Evolutionary conservation across 2,329 filamentous ascomycete genomes (phyloP), one percentile per base, ranked within the genome.

Genomic region (Apiospora sp.): DNA sequence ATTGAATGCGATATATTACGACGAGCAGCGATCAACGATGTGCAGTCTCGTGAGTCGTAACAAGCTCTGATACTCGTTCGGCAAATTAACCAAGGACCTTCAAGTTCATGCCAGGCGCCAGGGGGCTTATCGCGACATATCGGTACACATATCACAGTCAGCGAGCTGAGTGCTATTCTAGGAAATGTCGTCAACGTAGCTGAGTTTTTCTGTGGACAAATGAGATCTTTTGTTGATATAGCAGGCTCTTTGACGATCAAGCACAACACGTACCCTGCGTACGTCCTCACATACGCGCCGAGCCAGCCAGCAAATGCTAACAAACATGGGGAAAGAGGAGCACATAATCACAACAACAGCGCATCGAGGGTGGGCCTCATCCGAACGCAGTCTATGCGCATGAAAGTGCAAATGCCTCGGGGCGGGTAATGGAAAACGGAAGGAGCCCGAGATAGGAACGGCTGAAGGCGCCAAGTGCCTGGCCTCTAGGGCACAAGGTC

Each of bases 331-430:
- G 16, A 64, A 64, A 37, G 30, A 19, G 7, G 19, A 61, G 19
- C 16, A 58, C 4, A 61, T 19, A 34, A 61, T 10, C 54, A 61
- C 54, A 10, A 10, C 6, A 61, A 61, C 30, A 24, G 51, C 30
- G 54, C 58, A 41, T 64, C 8, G 58, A 41, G 58, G 37, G 58
- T 64, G 58, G 58, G 58, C 58, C 58, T 13, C 58, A 64, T 64
- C 58, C 22, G 58, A 64, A 64, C 34, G 22, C 54, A 12, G 58
- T 64, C 58, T 41, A 64, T 64, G 58, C 58, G 58, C 58, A 64
- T 64, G 58, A 64, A 54, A 30, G 37, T 41, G 27, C 27, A 37
- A 37, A 64, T 64, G n/a, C 30, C 54, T 64, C 58, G 58, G 58
- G 58, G 58, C 58, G 34, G 58, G 58, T 64, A 64, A 64, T 41